These are phyloP conservation scores for Coprinellus aureogranulatus DNA, from an alignment of 768 basidiomycete genomes.

Conservation along the genomic window DNA sequence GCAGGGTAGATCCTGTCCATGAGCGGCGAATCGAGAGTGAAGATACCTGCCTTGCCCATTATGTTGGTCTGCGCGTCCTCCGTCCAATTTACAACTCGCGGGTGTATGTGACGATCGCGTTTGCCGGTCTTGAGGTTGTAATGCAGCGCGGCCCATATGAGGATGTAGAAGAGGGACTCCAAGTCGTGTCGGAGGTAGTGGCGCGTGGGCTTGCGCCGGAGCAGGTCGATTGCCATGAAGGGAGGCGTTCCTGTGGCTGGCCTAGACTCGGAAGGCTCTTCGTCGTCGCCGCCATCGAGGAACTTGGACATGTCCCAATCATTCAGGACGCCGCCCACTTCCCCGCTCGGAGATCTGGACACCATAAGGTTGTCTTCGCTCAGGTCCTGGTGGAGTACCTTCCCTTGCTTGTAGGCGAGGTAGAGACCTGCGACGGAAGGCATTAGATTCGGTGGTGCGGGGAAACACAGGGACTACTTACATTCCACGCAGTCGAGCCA, in stretches of 20 bases:
- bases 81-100: not conserved
- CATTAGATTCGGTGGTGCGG: not conserved
- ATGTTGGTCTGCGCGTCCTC: too few species aligned
- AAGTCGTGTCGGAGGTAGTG: conserved; percentile 23
- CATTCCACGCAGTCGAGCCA: conserved; percentile 31
- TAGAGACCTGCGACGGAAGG: conserved; percentile 21
- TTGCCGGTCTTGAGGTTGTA: not conserved
- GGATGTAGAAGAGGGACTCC: conserved; percentile 23
- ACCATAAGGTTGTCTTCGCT: conserved; percentile 32
- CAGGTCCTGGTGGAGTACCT: conserved; percentile 31
- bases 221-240: conserved; percentile 28
- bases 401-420: conserved; percentile 16
- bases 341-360: not conserved
- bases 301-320: conserved; percentile 26
- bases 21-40: too few species aligned
- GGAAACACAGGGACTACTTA: conserved; percentile 14
- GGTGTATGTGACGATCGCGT: not conserved
- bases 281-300: not conserved
- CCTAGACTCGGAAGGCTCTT: not conserved
- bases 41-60: not conserved
- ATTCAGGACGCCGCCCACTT: conserved; percentile 20
- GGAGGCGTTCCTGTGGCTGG: conserved; percentile 27
- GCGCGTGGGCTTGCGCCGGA: conserved; percentile 4
- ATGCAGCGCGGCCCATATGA: conserved; percentile 18
- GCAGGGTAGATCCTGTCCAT: not conserved